These are phyloP conservation scores for Hanseniaspora jakobsenii DNA, from an alignment of 805 yeast genomes.

Conservation along the genomic window DNA sequence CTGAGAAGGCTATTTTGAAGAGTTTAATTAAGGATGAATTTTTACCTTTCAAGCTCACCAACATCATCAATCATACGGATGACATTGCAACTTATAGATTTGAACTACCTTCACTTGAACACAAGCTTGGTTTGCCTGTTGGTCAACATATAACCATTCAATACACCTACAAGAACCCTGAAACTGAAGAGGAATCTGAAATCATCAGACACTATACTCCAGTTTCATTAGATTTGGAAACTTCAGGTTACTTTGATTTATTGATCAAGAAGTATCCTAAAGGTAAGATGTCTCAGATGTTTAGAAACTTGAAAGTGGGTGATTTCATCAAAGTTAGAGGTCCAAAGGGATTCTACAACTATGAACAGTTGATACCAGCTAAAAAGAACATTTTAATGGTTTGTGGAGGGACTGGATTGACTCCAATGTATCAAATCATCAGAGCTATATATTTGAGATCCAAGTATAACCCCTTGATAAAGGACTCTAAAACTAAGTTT, in stretches of 20 bases:
- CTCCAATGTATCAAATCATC: conserved; percentile 90
- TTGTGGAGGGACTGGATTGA: conserved; percentile 94
- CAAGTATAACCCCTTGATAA: conserved; percentile 19
- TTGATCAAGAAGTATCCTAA: conserved; percentile 74
- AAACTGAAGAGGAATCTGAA: conserved; percentile 49
- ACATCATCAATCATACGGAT: conserved; percentile 63
- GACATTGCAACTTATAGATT: conserved; percentile 77
- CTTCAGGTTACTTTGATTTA: conserved; percentile 71
- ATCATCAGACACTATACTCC: conserved; percentile 84
- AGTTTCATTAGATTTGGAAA: conserved; percentile 59
- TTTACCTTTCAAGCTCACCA: conserved; percentile 67
- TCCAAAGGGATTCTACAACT: conserved; percentile 81
- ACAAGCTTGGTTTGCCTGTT: conserved; percentile 75
- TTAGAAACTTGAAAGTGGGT: conserved; percentile 64
- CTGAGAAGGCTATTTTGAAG: too few species aligned
- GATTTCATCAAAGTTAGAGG: conserved; percentile 70
- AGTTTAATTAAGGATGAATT: conserved; percentile 49
- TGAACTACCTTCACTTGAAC: conserved; percentile 62
- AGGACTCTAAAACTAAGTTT: not conserved
- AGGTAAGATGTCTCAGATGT: conserved; percentile 70
- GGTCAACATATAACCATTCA: conserved; percentile 89
- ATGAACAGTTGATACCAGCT: conserved; percentile 60
- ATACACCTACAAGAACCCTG: conserved; percentile 14
- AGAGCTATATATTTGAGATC: conserved; percentile 70
- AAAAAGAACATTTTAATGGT: conserved; percentile 63